Base-by-base conservation (phyloP, 768 basidiomycete species). In the Pleurotus citrinopileatus region DNA sequence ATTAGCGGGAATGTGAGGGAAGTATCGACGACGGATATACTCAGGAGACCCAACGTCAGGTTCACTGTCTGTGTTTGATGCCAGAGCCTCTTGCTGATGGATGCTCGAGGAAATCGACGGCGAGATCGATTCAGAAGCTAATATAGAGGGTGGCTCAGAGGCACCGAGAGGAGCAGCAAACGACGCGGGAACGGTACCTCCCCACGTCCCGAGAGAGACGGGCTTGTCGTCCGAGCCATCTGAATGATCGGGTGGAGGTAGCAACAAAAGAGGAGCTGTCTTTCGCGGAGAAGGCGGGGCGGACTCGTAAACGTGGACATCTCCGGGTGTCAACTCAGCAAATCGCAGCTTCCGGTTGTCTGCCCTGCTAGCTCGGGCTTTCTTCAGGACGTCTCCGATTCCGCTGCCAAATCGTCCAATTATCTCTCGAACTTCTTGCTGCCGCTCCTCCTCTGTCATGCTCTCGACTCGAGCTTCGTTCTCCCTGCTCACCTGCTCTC, bases 291-390 rank as follows among this genome's bases (percentile, higher is more conserved):
- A 91, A 1, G 86, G 73, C 3, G 89, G 91, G 1, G 82, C 85
- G 12, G 90, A 91, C 60, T 91, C 87, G 61, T 93, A 93, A 1
- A 93, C 86, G 66, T 90, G 78, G 2, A 93, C 82, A 62, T 92
- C 87, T n/a, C 79, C 69, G 0, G 88, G 82, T 1, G 78, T 81
- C 13, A 91, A 73, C 34, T 91, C 84, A 27, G 89, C 87, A 61
- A 94, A 94, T 15, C 91, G 83, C 26, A 92, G 68, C 58, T 70
- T 82, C 12, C 86, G 77, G 48, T 37, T 51, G 57, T 68, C 81
- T 48, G 65, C 76, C 67, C 67, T 82, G 76, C 67, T 81, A 47
- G 74, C 69, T 57, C 73, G 76, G 19, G 81, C 80, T 52, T 75
- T 80, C 60, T 69, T 77, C 63, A 95, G 59, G 2, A 91, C 67